phyloP scores from a whole-genome alignment of 371 early-diverging fungal genomes.

The Phascolomyces articulosus region DNA sequence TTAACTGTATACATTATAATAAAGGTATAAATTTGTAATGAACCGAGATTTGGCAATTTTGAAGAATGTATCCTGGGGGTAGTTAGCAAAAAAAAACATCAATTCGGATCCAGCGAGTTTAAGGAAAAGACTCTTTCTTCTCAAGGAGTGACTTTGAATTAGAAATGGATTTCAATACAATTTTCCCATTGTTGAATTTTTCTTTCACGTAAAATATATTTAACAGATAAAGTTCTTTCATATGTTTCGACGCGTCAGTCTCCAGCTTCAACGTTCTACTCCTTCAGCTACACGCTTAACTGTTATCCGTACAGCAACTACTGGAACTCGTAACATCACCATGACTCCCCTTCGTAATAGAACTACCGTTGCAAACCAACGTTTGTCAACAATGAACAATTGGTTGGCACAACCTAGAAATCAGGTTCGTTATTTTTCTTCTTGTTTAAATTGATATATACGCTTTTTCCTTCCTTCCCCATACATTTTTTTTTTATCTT shows the following conservation, averaged over 20 bases:
- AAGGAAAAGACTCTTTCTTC: too few species aligned
- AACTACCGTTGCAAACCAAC: neutral
- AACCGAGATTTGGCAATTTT: too few species aligned
- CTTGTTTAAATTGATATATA: too few species aligned
- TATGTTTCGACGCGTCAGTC: conserved; percentile 8
- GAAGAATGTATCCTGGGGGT: too few species aligned
- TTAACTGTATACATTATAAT: too few species aligned
- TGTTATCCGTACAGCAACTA: neutral
- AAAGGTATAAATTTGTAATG: too few species aligned
- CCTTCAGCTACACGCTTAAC: neutral
- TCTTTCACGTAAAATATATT: neutral
- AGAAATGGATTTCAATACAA: neutral
- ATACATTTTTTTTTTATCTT: too few species aligned
- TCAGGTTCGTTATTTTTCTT: neutral
- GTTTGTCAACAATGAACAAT: neutral
- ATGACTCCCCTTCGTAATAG: neutral
- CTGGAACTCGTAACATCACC: neutral
- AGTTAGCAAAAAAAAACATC: too few species aligned
- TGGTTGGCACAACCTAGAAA: conserved; percentile 6
- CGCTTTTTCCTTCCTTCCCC: too few species aligned
- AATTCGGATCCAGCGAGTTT: too few species aligned
- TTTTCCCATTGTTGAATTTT: neutral
- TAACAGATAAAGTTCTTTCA: neutral
- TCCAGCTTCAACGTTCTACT: conserved; percentile 5
- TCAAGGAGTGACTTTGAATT: neutral